Evolutionary conservation across 805 yeast genomes (phyloP).

Genomic region (Vanderwaltozyma yarrowii): DNA sequence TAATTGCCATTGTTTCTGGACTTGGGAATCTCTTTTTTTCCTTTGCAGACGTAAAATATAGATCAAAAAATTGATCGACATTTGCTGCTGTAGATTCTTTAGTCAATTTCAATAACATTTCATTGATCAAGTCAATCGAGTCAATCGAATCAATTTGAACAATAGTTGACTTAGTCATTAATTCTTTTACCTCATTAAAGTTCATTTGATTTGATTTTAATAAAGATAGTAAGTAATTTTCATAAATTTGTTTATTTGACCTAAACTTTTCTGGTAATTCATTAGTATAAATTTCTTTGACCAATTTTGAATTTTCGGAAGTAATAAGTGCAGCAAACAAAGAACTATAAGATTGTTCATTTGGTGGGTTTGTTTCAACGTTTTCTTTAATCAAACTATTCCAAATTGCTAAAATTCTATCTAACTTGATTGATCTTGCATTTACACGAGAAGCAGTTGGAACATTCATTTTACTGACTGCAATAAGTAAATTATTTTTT

Average conservation of each 20-base stretch:
- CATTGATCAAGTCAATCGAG: slow-evolving; percentile 16
- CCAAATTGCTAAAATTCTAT: slow-evolving; percentile 26
- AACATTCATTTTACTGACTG: slow-evolving; percentile 15
- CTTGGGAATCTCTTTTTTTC: slow-evolving; percentile 9
- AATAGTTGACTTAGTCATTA: background rate
- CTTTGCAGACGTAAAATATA: slow-evolving; percentile 5
- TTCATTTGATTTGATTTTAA: slow-evolving; percentile 6
- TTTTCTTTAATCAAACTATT: slow-evolving; percentile 16
- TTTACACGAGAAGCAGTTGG: slow-evolving; percentile 2
- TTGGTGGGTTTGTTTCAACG: slow-evolving; percentile 2
- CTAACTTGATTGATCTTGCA: slow-evolving; percentile 8
- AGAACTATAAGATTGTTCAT: slow-evolving; percentile 14
- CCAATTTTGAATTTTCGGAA: slow-evolving; percentile 10
- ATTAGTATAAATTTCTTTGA: slow-evolving; percentile 17
- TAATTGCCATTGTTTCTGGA: slow-evolving; percentile 14
- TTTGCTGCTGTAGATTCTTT: slow-evolving; percentile 4
- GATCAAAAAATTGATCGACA: slow-evolving; percentile 12
- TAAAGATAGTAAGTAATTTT: slow-evolving; percentile 13
- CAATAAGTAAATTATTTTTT: slow-evolving; percentile 14
- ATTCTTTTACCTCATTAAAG: slow-evolving; percentile 9
- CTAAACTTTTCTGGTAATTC: slow-evolving; percentile 19
- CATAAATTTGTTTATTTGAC: slow-evolving; percentile 10
- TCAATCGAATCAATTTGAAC: slow-evolving; percentile 1
- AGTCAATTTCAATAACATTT: slow-evolving; percentile 13
- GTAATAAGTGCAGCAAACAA: slow-evolving; percentile 15